phyloP scores from a whole-genome alignment of 1,284 basidiomycete species.

The Marasmius fiardii region DNA sequence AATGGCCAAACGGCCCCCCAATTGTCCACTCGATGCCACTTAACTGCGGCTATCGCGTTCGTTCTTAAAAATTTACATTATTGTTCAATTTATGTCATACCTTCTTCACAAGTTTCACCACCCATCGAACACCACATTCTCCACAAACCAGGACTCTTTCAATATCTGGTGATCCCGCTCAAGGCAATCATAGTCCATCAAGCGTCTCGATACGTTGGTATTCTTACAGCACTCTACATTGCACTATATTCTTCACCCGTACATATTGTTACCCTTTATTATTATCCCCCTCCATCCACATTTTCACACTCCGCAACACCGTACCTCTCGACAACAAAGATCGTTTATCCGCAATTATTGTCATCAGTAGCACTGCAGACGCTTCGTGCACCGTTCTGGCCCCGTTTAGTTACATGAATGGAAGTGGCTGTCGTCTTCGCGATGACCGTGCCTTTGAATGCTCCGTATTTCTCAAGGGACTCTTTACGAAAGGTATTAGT shows the following conservation, averaged over 20 bases:
- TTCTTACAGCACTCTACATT: slow-evolving; percentile 16
- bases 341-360: not conserved
- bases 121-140: slow-evolving; percentile 17
- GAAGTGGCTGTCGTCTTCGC: slow-evolving; percentile 11
- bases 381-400: not conserved
- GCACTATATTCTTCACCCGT: slow-evolving; percentile 13
- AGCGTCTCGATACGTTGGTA: slow-evolving; percentile 16
- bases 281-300: slow-evolving; percentile 8
- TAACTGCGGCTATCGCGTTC: slow-evolving; percentile 38
- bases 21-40: slow-evolving; percentile 18
- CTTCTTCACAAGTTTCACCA: too few species aligned
- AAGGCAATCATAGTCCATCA: slow-evolving; percentile 13
- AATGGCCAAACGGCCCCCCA: slow-evolving; percentile 20
- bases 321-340: slow-evolving; percentile 4
- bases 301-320: not conserved
- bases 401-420: not conserved
- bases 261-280: slow-evolving; percentile 14
- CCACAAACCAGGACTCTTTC: slow-evolving; percentile 21
- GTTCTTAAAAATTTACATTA: slow-evolving; percentile 35
- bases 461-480: too few species aligned
- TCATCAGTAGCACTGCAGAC: too few species aligned
- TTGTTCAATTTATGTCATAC: slow-evolving; percentile 28
- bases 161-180: slow-evolving; percentile 14
- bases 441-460: not conserved
- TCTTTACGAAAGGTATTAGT: too few species aligned